These are phyloP conservation scores for Chaetomium tenue DNA, from an alignment of 495 filamentous ascomycete species.

Conservation along the genomic window DNA sequence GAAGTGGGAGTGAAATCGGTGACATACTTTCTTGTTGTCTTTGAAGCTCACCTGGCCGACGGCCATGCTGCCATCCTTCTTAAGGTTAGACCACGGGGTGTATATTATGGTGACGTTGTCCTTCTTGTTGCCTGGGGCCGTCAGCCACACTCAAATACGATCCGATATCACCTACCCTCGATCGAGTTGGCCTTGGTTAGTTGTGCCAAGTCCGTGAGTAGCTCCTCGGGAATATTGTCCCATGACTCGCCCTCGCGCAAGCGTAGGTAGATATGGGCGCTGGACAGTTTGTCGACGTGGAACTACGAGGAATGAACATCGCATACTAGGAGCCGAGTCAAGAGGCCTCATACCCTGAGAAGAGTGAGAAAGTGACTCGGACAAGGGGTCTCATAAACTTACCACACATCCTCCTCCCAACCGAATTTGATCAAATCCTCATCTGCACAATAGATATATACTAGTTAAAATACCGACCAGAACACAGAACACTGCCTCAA, in stretches of 20 bases:
- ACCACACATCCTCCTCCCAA: constrained; percentile 95
- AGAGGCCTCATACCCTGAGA: constrained; percentile 16
- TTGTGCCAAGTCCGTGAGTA: constrained; percentile 86
- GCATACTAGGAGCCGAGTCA: constrained; percentile 12
- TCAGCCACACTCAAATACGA: background rate
- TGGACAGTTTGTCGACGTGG: constrained; percentile 96
- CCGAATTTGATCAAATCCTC: constrained; percentile 94
- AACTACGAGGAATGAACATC: constrained; percentile 56
- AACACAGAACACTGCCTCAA: background rate
- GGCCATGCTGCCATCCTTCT: constrained; percentile 95
- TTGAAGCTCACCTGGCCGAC: constrained; percentile 93
- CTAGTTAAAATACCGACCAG: background rate
- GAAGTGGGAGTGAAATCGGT: background rate
- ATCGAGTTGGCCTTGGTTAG: constrained; percentile 98
- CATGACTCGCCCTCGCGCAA: constrained; percentile 77
- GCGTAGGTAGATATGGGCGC: constrained; percentile 92
- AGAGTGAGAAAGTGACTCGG: constrained; percentile 2
- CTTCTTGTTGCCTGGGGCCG: constrained; percentile 74
- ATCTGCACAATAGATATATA: constrained; percentile 53
- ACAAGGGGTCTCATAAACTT: constrained; percentile 27
- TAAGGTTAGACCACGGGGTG: constrained; percentile 95
- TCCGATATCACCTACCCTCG: constrained; percentile 66
- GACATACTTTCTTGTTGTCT: constrained; percentile 67
- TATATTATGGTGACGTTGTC: constrained; percentile 96
- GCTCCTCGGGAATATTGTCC: constrained; percentile 72